phyloP scores from a whole-genome alignment of 163 green algal species.

The Scenedesmus sp. region DNA sequence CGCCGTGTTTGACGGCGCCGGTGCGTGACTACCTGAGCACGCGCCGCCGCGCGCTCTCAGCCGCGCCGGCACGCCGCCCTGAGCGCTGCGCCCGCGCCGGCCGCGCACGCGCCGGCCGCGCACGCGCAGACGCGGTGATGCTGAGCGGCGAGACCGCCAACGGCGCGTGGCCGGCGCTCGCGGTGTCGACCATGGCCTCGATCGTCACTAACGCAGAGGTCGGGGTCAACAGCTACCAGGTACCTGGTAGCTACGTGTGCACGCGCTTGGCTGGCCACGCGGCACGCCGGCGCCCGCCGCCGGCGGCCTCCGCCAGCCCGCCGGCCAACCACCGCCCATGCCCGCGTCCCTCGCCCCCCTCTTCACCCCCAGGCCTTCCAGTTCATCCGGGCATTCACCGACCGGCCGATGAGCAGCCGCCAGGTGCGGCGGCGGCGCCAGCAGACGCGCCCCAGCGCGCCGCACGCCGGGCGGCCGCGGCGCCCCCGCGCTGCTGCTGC shows the following conservation, averaged over 20 bases:
- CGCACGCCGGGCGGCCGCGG: constrained; percentile 53
- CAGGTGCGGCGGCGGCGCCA: too few species aligned
- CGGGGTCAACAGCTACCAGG: constrained; percentile 49
- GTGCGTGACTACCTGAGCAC: constrained; percentile 9
- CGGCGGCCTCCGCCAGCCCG: too few species aligned
- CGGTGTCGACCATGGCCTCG: constrained; percentile 70
- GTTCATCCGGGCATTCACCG: constrained; percentile 68
- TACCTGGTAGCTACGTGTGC: background rate
- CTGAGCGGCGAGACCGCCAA: constrained; percentile 74
- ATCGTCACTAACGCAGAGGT: constrained; percentile 74
- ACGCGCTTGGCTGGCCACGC: too few species aligned
- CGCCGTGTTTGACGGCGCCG: constrained; percentile 75
- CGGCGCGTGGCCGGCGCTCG: constrained; percentile 62
- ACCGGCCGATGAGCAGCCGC: constrained; percentile 61
- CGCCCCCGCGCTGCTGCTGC: too few species aligned
- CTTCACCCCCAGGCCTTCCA: constrained; percentile 63
- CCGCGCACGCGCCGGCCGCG: too few species aligned
- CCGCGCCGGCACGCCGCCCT: background rate
- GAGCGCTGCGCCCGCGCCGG: too few species aligned
- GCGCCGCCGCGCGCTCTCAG: too few species aligned
- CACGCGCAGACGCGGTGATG: constrained; percentile 75
- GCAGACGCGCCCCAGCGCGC: too few species aligned
- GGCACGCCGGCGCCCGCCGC: too few species aligned
- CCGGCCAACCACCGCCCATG: too few species aligned
- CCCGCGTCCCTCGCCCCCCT: too few species aligned